These are phyloP conservation scores for Leccinellum rugosiceps DNA, from an alignment of 768 basidiomycete genomes.

Conservation along the genomic window DNA sequence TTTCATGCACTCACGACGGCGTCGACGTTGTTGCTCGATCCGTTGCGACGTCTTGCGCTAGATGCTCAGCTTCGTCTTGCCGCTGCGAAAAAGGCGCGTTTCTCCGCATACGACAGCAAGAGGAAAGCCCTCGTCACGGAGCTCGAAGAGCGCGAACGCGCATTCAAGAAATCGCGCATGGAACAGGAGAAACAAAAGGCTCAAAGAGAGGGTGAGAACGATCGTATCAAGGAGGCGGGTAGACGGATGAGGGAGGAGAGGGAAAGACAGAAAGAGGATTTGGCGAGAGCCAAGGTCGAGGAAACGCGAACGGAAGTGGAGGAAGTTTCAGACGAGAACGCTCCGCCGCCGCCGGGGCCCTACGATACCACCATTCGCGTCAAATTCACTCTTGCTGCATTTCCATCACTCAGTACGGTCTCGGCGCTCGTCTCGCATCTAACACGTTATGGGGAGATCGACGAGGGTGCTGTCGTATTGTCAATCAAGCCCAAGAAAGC, in stretches of 20 bases:
- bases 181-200: slow-evolving; percentile 61
- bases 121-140: slow-evolving; percentile 73
- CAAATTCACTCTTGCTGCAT: slow-evolving; percentile 59
- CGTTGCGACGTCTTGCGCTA: slow-evolving; percentile 70
- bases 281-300: slow-evolving; percentile 35
- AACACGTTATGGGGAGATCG: slow-evolving; percentile 57
- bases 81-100: slow-evolving; percentile 67
- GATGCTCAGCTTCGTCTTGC: slow-evolving; percentile 76
- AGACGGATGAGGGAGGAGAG: slow-evolving; percentile 63
- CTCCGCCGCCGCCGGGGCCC: slow-evolving; percentile 59
- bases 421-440: slow-evolving; percentile 40
- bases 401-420: slow-evolving; percentile 33
- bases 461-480: slow-evolving; percentile 63
- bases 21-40: slow-evolving; percentile 78
- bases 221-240: slow-evolving; percentile 74
- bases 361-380: slow-evolving; percentile 75
- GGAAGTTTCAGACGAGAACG: slow-evolving; percentile 40
- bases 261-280: slow-evolving; percentile 48
- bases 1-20: slow-evolving; percentile 85
- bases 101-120: slow-evolving; percentile 65
- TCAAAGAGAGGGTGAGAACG: slow-evolving; percentile 56
- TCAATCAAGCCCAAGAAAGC: slow-evolving; percentile 57
- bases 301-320: slow-evolving; percentile 27
- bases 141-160: slow-evolving; percentile 74
- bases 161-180: slow-evolving; percentile 65